Evolutionary conservation across 78 protist genomes (phyloP), one percentile per base, ranked within the genome.

Genomic region (Chrysochromulina parva): DNA sequence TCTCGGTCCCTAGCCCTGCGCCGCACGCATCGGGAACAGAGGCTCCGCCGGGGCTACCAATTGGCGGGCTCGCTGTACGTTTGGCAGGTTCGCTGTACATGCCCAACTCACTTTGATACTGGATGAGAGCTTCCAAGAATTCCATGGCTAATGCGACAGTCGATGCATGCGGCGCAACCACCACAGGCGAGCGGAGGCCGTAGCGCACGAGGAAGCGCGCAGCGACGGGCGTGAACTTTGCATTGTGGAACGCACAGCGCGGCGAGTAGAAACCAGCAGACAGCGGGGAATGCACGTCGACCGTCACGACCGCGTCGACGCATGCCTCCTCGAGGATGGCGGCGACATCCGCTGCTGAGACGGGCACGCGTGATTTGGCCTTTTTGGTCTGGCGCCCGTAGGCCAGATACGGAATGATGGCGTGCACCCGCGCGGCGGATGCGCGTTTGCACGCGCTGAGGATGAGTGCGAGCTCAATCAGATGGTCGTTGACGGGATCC

Each of bases 121-220:
- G 55, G 4, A 4, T 7, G 28, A 74, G 10, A 13, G 57, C 9
- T 1, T 74, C 82, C 24, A 74, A 17, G 57, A 74, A 28, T 2
- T 4, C 52, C n/a, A 17, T 11, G 17, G 82, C 82, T 1, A 7
- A 13, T 7, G 58, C 2, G 2, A 74, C 55, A 2, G 38, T n/a
- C 14, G 82, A 48, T 19, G 82, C 82, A 11, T 74, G 82, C 55
- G 82, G 82, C n/a, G 82, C 82, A n/a, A 74, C 82, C 11, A 74
- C 55, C 82, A 74, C 82, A 9, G 82, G 58, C 20, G 4, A 2
- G 3, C 57, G 52, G 13, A 74, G 57, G 28, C 59, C 53, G 5
- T 74, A 13, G 26, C 2, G 1, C 55, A 2, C 2, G 13, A 74
- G 55, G 55, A 48, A 74, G 20, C 57, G 53, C 20, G 82, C 82